Percentiles rank a stretch among this genome's conserved stretches.
These are phyloP conservation scores for Huntiella omanensis DNA, from an alignment of 2,329 filamentous ascomycete species.

Conservation along the genomic window DNA sequence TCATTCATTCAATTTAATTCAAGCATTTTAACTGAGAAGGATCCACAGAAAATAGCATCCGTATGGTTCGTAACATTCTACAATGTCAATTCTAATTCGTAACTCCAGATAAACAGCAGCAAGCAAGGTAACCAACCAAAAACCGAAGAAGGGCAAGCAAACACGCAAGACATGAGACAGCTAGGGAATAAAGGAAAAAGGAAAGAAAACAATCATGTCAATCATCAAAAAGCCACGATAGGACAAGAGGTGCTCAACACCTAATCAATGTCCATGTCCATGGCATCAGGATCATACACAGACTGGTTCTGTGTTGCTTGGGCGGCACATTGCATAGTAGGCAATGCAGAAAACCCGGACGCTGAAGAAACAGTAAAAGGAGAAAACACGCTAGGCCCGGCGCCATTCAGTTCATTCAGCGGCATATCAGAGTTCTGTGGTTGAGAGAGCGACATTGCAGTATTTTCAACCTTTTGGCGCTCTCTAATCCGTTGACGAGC, in stretches of 20 bases:
- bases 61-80: too few relatives aligned
- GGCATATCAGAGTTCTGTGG: too few relatives aligned
- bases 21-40: too few relatives aligned
- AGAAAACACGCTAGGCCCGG: not conserved
- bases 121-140: not conserved
- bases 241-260: not conserved
- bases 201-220: not conserved
- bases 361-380: not conserved
- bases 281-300: slow-evolving; percentile 7
- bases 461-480: slow-evolving; percentile 23
- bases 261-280: slow-evolving; percentile 11
- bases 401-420: too few relatives aligned
- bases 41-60: too few relatives aligned
- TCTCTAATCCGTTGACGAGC: slow-evolving; percentile 50
- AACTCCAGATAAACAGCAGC: not conserved
- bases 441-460: not conserved
- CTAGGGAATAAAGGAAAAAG: not conserved
- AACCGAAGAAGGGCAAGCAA: not conserved
- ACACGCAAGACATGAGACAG: not conserved
- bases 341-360: not conserved
- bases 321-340: not conserved
- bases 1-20: too few relatives aligned
- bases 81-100: too few relatives aligned
- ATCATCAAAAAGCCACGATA: not conserved
- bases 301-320: slow-evolving; percentile 4